Evolutionary conservation across 495 filamentous ascomycete genomes (phyloP), one percentile per base, ranked within the genome.

Genomic region (Aspergillus cavernicola): DNA sequence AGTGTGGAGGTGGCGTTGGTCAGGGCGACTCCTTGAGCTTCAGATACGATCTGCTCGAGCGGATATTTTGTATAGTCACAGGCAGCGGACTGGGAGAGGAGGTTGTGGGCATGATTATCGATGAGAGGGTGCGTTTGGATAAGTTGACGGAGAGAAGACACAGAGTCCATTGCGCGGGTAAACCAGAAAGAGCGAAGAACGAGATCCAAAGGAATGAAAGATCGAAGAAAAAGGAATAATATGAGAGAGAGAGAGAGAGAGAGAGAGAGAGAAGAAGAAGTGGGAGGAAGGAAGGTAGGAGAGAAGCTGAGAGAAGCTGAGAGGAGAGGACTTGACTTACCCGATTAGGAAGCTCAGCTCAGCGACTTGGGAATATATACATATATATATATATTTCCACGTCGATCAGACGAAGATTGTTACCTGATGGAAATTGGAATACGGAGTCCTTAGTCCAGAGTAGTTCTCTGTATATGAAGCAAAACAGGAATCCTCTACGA

Each of bases 61-160:
- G 78, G 72, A 37, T 78, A 70, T 39, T 53, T 65, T 22, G 66
- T 52, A 33, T 71, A 68, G 28, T 75, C 60, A 20, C 55, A 35
- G 11, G 69, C 68, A 2, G 64, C 57, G 0, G 65, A 55, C 4
- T 43, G 49, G 10, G 78, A 67, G 20, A 95, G 73, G 0, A 91
- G 71, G 58, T 90, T 90, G 63, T 96, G 90, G 32, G 87, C 89
- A 70, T 96, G 91, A 63, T 92, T 85, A 64, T 96, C 91, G 62
- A 96, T 92, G 56, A 92, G 79, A 0, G 91, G 89, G 31, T 84
- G 88, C 13, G 60, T 75, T 52, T 80, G 77, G 42, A 93, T 83
- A 20, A 82, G 57, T 9, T 64, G 59, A 19, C 66, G 66, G 19
- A 83, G 69, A 6, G 65, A 66, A 19, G 69, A 50, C 5, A 74